phyloP scores from a whole-genome alignment of 768 basidiomycete species.

The Leccinum variicolor region DNA sequence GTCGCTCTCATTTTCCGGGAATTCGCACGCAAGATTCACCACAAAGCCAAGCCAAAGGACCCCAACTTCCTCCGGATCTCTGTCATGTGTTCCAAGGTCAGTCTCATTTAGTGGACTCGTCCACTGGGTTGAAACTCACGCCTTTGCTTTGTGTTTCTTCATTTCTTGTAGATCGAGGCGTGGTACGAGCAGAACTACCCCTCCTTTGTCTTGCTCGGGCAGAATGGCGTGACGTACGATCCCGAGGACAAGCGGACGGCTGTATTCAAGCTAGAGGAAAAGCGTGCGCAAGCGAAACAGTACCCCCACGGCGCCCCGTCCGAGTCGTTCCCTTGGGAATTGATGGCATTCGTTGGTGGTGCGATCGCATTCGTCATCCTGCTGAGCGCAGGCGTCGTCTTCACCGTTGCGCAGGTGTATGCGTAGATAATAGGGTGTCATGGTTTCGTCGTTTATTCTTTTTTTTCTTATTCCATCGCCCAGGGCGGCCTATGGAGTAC shows the following conservation, averaged over 20 bases:
- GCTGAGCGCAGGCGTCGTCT: conserved; percentile 23
- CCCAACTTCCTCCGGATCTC: conserved; percentile 84
- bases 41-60: conserved; percentile 73
- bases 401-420: conserved; percentile 23
- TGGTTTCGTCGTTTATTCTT: not conserved
- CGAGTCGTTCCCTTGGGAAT: conserved; percentile 27
- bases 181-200: conserved; percentile 96
- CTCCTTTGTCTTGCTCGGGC: conserved; percentile 60
- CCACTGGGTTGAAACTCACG: not conserved
- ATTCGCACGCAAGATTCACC: conserved; percentile 79
- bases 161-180: conserved; percentile 67
- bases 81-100: conserved; percentile 80
- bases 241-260: conserved; percentile 53
- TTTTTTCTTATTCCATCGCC: not conserved
- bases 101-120: conserved; percentile 5
- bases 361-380: conserved; percentile 26
- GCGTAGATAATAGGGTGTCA: conserved; percentile 3
- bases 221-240: conserved; percentile 37
- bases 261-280: conserved; percentile 45
- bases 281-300: conserved; percentile 34
- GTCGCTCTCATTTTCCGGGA: conserved; percentile 86
- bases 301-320: conserved; percentile 9
- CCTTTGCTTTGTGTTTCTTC: not conserved
- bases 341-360: conserved; percentile 28
- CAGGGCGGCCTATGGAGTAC: not conserved